Evolutionary conservation across 2,329 filamentous ascomycete species (phyloP).

Genomic region (Cladosporium sp.): DNA sequence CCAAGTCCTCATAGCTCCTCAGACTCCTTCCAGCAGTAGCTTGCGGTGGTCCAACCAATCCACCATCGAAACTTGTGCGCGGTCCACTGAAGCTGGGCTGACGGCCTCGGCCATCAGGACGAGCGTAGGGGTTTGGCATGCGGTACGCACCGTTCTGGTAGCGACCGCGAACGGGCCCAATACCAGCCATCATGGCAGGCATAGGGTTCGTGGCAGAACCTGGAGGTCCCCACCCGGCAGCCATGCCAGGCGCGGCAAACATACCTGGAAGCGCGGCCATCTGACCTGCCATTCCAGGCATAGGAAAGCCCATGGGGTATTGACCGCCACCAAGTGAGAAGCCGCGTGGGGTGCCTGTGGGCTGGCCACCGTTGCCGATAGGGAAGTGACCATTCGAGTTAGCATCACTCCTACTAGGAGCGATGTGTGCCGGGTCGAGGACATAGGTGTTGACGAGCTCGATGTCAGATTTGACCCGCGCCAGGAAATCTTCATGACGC

Average conservation of each 20-base stretch:
- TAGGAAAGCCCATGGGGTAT: slow-evolving; percentile 47
- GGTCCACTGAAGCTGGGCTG: slow-evolving; percentile 20
- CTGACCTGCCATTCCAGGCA: slow-evolving; percentile 39
- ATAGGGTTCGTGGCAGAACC: slow-evolving; percentile 24
- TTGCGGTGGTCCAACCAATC: slow-evolving; percentile 79
- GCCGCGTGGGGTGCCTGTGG: slow-evolving; percentile 83
- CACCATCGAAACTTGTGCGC: slow-evolving; percentile 26
- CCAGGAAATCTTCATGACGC: slow-evolving; percentile 84
- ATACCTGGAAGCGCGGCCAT: slow-evolving; percentile 44
- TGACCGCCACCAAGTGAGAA: slow-evolving; percentile 74
- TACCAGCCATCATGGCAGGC: slow-evolving; percentile 35
- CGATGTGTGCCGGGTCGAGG: slow-evolving; percentile 90
- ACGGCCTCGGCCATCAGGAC: slow-evolving; percentile 27
- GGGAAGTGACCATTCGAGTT: slow-evolving; percentile 97
- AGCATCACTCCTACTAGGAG: slow-evolving; percentile 86
- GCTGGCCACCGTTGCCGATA: slow-evolving; percentile 62
- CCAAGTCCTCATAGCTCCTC: slow-evolving; percentile 96
- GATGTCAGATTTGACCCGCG: slow-evolving; percentile 78
- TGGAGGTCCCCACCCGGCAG: slow-evolving; percentile 66
- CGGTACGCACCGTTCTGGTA: slow-evolving; percentile 34
- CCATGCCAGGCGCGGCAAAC: slow-evolving; percentile 36
- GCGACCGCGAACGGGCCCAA: slow-evolving; percentile 46
- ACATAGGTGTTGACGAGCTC: slow-evolving; percentile 92
- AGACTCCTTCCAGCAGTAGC: slow-evolving; percentile 89
- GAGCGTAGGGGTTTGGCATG: slow-evolving; percentile 33